phyloP scores from a whole-genome alignment of 345 rosid genomes.

The Acer yangbiense region DNA sequence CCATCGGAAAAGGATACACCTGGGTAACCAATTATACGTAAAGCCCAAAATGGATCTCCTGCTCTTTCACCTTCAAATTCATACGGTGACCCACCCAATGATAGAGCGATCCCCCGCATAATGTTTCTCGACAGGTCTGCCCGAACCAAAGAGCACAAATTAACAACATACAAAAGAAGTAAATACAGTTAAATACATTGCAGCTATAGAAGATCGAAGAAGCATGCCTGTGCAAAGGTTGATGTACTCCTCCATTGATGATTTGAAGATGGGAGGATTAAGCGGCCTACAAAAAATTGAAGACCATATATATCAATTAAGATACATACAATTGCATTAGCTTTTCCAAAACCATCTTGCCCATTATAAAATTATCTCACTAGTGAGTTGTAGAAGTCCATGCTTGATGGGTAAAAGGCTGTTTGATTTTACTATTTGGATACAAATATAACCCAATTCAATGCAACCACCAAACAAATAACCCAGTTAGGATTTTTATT shows the following conservation, averaged over 20 bases:
- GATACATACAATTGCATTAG: no score
- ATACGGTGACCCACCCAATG: slow-evolving; percentile 62
- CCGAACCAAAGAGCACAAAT: neutral
- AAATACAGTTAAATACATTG: neutral
- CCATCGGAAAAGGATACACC: slow-evolving; percentile 39
- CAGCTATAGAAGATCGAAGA: neutral
- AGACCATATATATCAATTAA: no score
- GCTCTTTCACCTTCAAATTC: slow-evolving; percentile 76
- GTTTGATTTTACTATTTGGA: no score
- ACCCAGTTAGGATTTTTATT: no score
- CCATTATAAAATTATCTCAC: no score
- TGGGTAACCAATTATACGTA: slow-evolving; percentile 83
- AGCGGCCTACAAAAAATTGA: slow-evolving; percentile 59
- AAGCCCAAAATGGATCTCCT: slow-evolving; percentile 89
- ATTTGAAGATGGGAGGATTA: slow-evolving; percentile 54
- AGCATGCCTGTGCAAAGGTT: slow-evolving; percentile 66
- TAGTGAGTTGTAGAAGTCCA: no score
- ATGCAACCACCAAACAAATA: no score
- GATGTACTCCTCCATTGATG: slow-evolving; percentile 67
- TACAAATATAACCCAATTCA: no score
- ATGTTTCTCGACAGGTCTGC: slow-evolving; percentile 78
- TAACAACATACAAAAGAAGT: neutral
- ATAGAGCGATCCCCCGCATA: slow-evolving; percentile 73
- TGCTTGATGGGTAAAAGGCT: no score
- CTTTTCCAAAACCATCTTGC: no score